phyloP scores from a whole-genome alignment of 2,329 filamentous ascomycete species.

The Plenodomus tracheiphilus region DNA sequence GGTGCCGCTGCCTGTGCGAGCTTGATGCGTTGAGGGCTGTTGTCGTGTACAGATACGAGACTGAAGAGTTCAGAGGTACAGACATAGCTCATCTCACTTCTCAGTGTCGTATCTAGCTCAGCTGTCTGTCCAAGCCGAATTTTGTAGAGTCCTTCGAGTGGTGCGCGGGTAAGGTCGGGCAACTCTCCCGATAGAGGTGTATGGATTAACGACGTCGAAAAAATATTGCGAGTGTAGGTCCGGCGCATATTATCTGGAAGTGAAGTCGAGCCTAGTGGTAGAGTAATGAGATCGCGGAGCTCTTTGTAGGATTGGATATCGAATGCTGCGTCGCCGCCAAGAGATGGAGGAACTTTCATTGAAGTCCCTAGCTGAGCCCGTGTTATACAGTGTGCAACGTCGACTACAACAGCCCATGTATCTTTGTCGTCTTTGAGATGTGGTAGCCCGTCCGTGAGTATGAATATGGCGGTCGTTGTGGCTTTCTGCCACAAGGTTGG shows the following conservation, averaged over 20 bases:
- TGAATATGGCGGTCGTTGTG: conserved; percentile 68
- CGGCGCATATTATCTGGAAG: conserved; percentile 70
- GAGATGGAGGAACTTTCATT: conserved; percentile 27
- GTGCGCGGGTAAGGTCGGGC: conserved; percentile 52
- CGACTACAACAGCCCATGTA: conserved; percentile 65
- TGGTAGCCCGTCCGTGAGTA: conserved; percentile 69
- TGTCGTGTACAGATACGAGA: conserved; percentile 58
- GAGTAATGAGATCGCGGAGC: conserved; percentile 73
- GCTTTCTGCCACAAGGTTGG: conserved; percentile 78
- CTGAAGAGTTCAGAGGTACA: conserved; percentile 73
- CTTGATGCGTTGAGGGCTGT: conserved; percentile 51
- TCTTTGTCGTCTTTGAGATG: conserved; percentile 39
- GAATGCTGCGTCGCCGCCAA: conserved; percentile 71
- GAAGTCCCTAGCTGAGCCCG: conserved; percentile 46
- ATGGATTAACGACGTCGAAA: conserved; percentile 82
- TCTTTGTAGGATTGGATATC: conserved; percentile 75
- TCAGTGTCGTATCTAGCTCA: conserved; percentile 64
- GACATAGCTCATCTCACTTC: conserved; percentile 75
- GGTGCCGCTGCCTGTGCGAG: conserved; percentile 78
- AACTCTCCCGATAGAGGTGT: conserved; percentile 65
- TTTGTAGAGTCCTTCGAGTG: conserved; percentile 65
- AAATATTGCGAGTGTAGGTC: conserved; percentile 74
- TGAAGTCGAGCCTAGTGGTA: conserved; percentile 66
- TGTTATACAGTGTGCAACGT: conserved; percentile 44
- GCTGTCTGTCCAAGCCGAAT: conserved; percentile 73